phyloP scores from a whole-genome alignment of 164 flowering plant species.

The Macadamia tetraphylla region DNA sequence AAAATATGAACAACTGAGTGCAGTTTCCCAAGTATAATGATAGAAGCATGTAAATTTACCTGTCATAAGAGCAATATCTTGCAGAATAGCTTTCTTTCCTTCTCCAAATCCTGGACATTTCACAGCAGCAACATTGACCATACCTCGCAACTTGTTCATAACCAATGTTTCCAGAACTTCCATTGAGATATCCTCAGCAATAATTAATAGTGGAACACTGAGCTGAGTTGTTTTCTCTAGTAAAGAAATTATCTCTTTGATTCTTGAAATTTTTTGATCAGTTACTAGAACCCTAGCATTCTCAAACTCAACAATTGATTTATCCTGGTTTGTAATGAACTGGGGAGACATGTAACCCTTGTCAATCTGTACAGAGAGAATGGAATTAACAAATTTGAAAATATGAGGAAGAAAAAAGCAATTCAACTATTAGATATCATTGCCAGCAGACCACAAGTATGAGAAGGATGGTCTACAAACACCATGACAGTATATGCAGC shows the following conservation, averaged over 20 bases:
- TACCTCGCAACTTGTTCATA: slow-evolving; percentile 59
- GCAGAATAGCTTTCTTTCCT: slow-evolving; percentile 78
- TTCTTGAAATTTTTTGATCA: slow-evolving; percentile 61
- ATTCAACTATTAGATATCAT: background rate
- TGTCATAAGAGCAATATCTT: slow-evolving; percentile 93
- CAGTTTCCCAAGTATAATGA: background rate
- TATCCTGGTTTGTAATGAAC: slow-evolving; percentile 67
- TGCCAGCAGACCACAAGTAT: background rate
- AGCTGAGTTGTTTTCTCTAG: slow-evolving; percentile 79
- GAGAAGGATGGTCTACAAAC: slow-evolving; percentile 3
- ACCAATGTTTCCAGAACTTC: slow-evolving; percentile 64
- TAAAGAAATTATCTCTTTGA: slow-evolving; percentile 65
- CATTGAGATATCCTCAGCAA: slow-evolving; percentile 71
- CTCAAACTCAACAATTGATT: slow-evolving; percentile 68
- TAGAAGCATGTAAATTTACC: slow-evolving; percentile 34
- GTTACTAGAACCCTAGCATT: slow-evolving; percentile 80
- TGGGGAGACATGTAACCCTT: slow-evolving; percentile 86
- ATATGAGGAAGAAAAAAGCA: background rate
- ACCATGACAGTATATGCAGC: background rate
- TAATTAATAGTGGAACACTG: slow-evolving; percentile 74
- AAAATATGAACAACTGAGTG: background rate
- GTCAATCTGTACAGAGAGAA: slow-evolving; percentile 54
- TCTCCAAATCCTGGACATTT: slow-evolving; percentile 78
- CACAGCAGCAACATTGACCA: slow-evolving; percentile 72
- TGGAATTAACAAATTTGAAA: slow-evolving; percentile 8